These are phyloP conservation scores for Diaporthe vaccinii DNA, from an alignment of 2,329 filamentous ascomycete genomes.

Conservation along the genomic window DNA sequence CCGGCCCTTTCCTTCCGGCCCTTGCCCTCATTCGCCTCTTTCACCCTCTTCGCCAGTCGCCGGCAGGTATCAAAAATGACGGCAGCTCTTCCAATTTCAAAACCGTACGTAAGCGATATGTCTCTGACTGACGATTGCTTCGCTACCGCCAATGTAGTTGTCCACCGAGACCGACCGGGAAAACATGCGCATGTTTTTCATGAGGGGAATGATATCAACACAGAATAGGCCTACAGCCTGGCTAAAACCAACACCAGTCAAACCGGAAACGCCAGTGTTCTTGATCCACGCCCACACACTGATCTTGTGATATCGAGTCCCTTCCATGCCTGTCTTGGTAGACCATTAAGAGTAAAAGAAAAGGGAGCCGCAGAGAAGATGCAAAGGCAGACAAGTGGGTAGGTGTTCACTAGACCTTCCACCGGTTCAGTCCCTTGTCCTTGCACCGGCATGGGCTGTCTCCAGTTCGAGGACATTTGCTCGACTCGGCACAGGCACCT, in stretches of 20 bases:
- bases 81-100: slow-evolving; percentile 8
- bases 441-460: slow-evolving; percentile 30
- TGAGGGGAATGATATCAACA: slow-evolving; percentile 24
- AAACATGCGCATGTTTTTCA: slow-evolving; percentile 3
- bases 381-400: slow-evolving; percentile 10
- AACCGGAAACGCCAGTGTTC: slow-evolving; percentile 31
- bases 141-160: slow-evolving; percentile 20
- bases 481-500: slow-evolving; percentile 4
- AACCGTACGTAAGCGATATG: slow-evolving; percentile 1
- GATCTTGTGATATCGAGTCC: slow-evolving; percentile 26
- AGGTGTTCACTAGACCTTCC: slow-evolving; percentile 39
- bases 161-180: neutral
- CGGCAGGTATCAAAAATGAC: neutral
- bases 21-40: slow-evolving; percentile 1
- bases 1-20: neutral
- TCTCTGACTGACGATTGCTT: slow-evolving; percentile 1
- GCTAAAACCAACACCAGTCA: slow-evolving; percentile 1
- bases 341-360: slow-evolving; percentile 5
- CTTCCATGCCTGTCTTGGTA: slow-evolving; percentile 22
- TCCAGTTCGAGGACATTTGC: slow-evolving; percentile 32
- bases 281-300: slow-evolving; percentile 18
- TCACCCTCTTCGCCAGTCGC: slow-evolving; percentile 23
- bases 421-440: slow-evolving; percentile 25
- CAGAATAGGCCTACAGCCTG: neutral
- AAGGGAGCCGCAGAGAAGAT: neutral